Percentiles rank a stretch among this genome's conserved stretches.
phyloP scores from a whole-genome alignment of 2,329 filamentous ascomycete species.

The Fusarium praegraminearum region DNA sequence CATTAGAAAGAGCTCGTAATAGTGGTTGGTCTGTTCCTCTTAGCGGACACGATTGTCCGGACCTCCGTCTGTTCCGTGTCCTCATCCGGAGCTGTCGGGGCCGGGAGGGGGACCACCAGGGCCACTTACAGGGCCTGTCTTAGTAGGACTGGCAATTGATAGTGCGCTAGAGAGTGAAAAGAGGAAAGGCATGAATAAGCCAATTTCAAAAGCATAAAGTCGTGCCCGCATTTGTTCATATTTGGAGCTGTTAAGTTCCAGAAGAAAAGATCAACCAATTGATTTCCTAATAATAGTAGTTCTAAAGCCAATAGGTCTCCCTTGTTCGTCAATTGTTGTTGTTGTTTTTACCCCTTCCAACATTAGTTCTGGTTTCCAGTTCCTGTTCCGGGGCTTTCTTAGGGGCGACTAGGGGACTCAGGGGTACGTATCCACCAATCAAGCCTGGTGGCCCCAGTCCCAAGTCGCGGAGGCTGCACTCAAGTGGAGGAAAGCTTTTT shows the following conservation, averaged over 20 bases:
- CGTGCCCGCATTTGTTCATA: conserved; percentile 13
- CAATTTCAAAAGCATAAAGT: conserved; percentile 11
- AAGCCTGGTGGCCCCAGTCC: conserved; percentile 4
- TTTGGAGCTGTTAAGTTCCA: conserved; percentile 12
- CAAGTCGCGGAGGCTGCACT: conserved; percentile 16
- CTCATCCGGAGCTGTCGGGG: conserved; percentile 11
- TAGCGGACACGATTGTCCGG: conserved; percentile 26
- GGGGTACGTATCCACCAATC: conserved; percentile 38
- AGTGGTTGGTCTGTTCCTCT: conserved; percentile 3
- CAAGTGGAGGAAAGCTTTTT: conserved; percentile 15
- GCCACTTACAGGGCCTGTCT: not conserved
- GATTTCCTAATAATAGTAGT: not conserved
- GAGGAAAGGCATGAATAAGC: conserved; percentile 1
- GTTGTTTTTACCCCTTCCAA: conserved; percentile 2
- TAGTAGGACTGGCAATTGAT: not conserved
- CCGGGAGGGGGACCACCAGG: not conserved
- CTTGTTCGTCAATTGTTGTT: not conserved
- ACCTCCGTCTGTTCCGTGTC: conserved; percentile 2
- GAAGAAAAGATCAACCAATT: conserved; percentile 4
- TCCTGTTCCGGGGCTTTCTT: not conserved
- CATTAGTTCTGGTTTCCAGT: conserved; percentile 7
- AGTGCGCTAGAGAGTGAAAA: not conserved
- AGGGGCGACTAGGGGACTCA: conserved; percentile 12
- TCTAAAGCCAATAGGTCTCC: conserved; percentile 26
- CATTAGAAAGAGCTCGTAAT: not conserved